Base-by-base conservation (phyloP, 179 eudicot genomes). In the Dionaea muscipula region DNA sequence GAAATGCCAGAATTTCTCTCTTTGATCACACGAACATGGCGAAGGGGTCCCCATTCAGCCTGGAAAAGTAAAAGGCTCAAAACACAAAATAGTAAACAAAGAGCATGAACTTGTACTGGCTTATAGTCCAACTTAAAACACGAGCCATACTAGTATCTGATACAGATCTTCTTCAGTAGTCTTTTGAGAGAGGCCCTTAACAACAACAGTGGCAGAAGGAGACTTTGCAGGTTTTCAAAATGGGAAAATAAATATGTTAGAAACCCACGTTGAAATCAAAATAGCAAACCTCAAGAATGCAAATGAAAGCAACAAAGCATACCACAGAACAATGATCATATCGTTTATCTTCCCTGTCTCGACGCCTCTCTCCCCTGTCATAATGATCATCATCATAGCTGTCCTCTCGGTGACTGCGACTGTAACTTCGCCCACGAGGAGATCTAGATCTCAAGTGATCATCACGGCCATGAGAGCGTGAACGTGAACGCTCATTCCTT, bases 31-130 rank as follows among this genome's bases (percentile, higher is more conserved):
- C 95, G 91, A 52, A 86, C 95, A 74, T 91, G 83, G 45, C 91
- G 91, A 54, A 91, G 84, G 41, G 98, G 98, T 25, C 94, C 98
- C 98, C 98, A 91, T 64, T 91, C 98, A 70, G 95, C 95, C 98
- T 91, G 71, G 59, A 56, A 44, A 62, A 31, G 26, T 14, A 16
- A 60, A 39, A 19, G n/a, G 12, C 18, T 17, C 16, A 38, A 38
- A 50, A 12, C n/a, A 7, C n/a, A 38, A 7, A 52, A 4, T 24
- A 49, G 50, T n/a, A n/a, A n/a, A 40, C 18, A 47, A 9, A 26
- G 23, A 23, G 54, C 35, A 48, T 39, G 31, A 12, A 38, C 35
- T 51, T 55, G 26, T 35, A 38, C 20, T 13, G 26, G 37, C 24
- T 10, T 66, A 48, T 44, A 21, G n/a, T 21, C 28, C 26, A 0